These are phyloP conservation scores for Vanilla planifolia DNA, from an alignment of 106 monocot species.

Conservation along the genomic window DNA sequence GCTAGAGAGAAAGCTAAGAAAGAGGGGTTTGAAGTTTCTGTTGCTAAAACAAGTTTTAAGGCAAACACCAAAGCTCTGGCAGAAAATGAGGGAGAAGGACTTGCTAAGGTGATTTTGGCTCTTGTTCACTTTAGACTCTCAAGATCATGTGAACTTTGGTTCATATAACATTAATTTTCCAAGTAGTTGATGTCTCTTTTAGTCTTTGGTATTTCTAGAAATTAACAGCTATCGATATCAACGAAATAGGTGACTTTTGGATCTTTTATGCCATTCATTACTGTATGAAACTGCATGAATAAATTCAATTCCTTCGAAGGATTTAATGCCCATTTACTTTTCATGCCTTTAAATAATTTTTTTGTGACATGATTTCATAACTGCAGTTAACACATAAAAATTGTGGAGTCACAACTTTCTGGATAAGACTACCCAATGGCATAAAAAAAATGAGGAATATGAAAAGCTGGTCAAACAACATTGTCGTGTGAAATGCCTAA, in stretches of 20 bases:
- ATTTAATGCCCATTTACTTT: neutral
- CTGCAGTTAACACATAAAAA: too few species aligned
- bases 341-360: too few species aligned
- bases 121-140: neutral
- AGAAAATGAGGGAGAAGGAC: constrained; percentile 97
- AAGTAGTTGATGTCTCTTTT: too few species aligned
- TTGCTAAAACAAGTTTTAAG: constrained; percentile 96
- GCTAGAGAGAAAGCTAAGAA: constrained; percentile 87
- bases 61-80: constrained; percentile 97
- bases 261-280: too few species aligned
- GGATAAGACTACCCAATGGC: too few species aligned
- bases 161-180: neutral
- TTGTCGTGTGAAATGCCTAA: too few species aligned
- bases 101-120: constrained; percentile 72
- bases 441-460: too few species aligned
- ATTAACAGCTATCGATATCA: too few species aligned
- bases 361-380: too few species aligned
- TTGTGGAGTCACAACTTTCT: too few species aligned
- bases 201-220: neutral
- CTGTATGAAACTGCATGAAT: neutral
- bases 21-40: constrained; percentile 75
- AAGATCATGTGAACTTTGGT: neutral
- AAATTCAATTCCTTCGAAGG: neutral
- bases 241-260: too few species aligned
- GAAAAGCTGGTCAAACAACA: too few species aligned